phyloP scores from a whole-genome alignment of 805 yeast genomes.

The Ogataea wickerhamii region DNA sequence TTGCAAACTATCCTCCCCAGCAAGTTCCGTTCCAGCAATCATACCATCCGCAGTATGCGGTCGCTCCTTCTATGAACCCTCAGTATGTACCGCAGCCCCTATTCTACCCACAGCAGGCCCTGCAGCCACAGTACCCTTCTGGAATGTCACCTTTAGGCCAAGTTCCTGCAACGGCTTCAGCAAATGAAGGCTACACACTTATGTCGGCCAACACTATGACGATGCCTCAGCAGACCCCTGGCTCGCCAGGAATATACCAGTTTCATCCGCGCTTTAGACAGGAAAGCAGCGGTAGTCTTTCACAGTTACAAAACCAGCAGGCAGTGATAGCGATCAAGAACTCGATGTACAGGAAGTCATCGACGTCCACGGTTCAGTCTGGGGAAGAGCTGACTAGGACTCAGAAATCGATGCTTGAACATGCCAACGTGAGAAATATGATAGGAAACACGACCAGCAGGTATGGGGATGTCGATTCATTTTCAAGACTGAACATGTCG shows the following conservation, averaged over 20 bases:
- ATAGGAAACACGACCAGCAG: conserved; percentile 21
- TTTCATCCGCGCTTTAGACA: conserved; percentile 20
- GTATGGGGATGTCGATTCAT: conserved; percentile 20
- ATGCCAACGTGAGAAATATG: conserved; percentile 21
- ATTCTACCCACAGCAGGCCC: conserved; percentile 5
- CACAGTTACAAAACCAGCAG: conserved; percentile 9
- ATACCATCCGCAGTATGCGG: conserved; percentile 4
- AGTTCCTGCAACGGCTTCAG: conserved; percentile 1
- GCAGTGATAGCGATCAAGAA: conserved; percentile 18
- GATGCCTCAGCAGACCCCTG: conserved; percentile 1
- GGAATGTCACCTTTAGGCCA: conserved; percentile 1
- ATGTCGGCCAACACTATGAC: conserved; percentile 3
- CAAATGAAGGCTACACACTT: conserved; percentile 9
- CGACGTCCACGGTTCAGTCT: conserved; percentile 21
- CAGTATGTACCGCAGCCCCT: conserved; percentile 4
- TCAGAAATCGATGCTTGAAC: conserved; percentile 16
- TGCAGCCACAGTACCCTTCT: conserved; percentile 4
- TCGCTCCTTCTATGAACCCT: neutral
- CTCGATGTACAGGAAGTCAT: conserved; percentile 19
- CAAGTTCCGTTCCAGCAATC: neutral
- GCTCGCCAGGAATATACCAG: conserved; percentile 1
- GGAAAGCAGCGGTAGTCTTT: conserved; percentile 6
- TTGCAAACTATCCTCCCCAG: neutral
- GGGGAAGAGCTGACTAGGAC: conserved; percentile 19
- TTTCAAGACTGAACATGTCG: conserved; percentile 15